Conservation (phyloP, 2,329 filamentous ascomycete genomes). For the Cryphonectria nitschkei region DNA sequence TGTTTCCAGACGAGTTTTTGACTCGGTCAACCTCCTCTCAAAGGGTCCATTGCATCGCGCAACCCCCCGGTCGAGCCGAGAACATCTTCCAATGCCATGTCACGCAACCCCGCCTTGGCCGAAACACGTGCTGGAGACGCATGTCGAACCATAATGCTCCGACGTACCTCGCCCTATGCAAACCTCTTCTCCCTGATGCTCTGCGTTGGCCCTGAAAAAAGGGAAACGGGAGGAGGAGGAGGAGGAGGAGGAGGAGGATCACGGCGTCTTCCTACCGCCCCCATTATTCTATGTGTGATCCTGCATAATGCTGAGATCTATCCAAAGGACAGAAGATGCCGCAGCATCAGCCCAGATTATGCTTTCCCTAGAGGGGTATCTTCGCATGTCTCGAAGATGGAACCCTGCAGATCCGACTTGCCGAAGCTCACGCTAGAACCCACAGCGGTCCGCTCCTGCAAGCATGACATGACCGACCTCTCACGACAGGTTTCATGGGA, state of each 20-base stretch:
- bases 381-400: conserved; percentile 14
- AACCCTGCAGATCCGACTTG: conserved; percentile 13
- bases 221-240: too few species aligned
- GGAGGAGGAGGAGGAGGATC: not conserved
- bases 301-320: conserved; percentile 3
- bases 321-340: conserved; percentile 8
- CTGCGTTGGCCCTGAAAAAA: conserved; percentile 4
- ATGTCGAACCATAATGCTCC: conserved; percentile 22
- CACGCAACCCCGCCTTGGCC: conserved; percentile 24
- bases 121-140: conserved; percentile 25
- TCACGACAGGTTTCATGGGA: not conserved
- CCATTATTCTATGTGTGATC: not conserved
- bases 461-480: conserved; percentile 22
- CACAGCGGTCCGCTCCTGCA: conserved; percentile 25
- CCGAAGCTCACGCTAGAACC: conserved; percentile 21
- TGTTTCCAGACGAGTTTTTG: not conserved
- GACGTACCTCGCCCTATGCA: conserved; percentile 19
- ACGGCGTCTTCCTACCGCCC: not conserved
- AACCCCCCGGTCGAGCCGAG: conserved; percentile 17
- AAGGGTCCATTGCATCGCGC: conserved; percentile 4
- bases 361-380: conserved; percentile 16
- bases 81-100: conserved; percentile 22
- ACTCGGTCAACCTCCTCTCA: conserved; percentile 7
- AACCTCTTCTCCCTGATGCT: not conserved
- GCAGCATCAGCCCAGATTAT: conserved; percentile 20